Evolutionary conservation across 169 alveolate species (phyloP).

Genomic region (Plasmodium sp.): DNA sequence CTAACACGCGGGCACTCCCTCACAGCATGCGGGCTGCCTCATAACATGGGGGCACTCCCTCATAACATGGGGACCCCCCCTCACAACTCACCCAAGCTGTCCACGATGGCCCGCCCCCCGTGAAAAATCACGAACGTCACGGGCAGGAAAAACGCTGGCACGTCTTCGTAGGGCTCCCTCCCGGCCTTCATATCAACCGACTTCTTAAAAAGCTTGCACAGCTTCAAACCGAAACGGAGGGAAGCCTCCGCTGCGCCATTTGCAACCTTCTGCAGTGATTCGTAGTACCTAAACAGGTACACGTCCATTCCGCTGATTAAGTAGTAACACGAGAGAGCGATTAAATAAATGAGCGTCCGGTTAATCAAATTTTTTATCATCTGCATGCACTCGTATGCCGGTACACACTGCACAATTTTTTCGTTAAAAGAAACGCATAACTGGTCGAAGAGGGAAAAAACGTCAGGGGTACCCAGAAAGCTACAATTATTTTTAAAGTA

Average conservation of each 20-base stretch:
- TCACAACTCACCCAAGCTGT: constrained; percentile 8
- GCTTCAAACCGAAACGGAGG: constrained; percentile 32
- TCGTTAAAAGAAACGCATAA: constrained; percentile 23
- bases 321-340: constrained; percentile 26
- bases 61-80: background rate
- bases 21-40: background rate
- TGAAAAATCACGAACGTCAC: constrained; percentile 39
- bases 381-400: constrained; percentile 27
- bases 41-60: background rate
- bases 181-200: constrained; percentile 27
- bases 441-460: constrained; percentile 37
- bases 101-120: constrained; percentile 32
- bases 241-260: background rate
- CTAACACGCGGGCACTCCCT: background rate
- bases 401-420: constrained; percentile 22
- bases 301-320: constrained; percentile 32
- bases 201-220: constrained; percentile 37
- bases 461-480: constrained; percentile 19
- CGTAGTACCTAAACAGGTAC: constrained; percentile 44
- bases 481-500: constrained; percentile 31
- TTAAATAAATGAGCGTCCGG: constrained; percentile 31
- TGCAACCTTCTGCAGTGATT: constrained; percentile 24
- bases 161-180: constrained; percentile 11
- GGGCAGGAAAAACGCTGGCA: constrained; percentile 54
- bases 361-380: constrained; percentile 43